phyloP scores from a whole-genome alignment of 192 early-diverging fungal genomes.

The Thoreauomyces humboldtii region DNA sequence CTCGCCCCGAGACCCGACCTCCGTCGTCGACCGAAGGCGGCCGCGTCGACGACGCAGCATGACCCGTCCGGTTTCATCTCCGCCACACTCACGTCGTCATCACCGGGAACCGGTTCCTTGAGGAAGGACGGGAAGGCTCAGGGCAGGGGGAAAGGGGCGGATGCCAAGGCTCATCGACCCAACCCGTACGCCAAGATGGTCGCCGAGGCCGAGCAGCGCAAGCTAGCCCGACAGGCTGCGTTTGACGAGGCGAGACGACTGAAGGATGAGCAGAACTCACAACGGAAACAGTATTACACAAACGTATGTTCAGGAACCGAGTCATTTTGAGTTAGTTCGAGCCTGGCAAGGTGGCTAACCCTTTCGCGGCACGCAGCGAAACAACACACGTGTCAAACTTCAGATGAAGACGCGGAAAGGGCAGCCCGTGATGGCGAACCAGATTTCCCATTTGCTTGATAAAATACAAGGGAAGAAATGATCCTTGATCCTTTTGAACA shows the following conservation, averaged over 20 bases:
- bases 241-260: conserved; percentile 15
- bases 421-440: conserved; percentile 42
- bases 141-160: neutral
- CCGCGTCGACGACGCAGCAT: too few relatives aligned
- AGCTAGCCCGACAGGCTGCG: conserved; percentile 19
- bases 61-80: too few relatives aligned
- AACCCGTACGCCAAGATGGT: conserved; percentile 25
- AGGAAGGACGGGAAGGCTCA: neutral
- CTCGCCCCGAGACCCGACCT: too few relatives aligned
- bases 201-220: neutral
- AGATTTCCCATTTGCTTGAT: conserved; percentile 30
- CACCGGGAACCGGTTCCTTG: neutral
- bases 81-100: too few relatives aligned
- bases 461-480: conserved; percentile 31
- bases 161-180: conserved; percentile 12
- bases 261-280: conserved; percentile 5
- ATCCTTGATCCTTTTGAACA: too few relatives aligned
- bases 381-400: conserved; percentile 11
- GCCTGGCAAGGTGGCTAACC: too few relatives aligned
- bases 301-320: conserved; percentile 18
- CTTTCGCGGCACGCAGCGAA: conserved; percentile 22
- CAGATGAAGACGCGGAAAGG: conserved; percentile 34
- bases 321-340: too few relatives aligned
- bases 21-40: too few relatives aligned
- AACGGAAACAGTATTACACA: conserved; percentile 21